Evolutionary conservation across 2,329 filamentous ascomycete genomes (phyloP), one percentile per base, ranked within the genome.

Genomic region (Fonsecaea monophora): DNA sequence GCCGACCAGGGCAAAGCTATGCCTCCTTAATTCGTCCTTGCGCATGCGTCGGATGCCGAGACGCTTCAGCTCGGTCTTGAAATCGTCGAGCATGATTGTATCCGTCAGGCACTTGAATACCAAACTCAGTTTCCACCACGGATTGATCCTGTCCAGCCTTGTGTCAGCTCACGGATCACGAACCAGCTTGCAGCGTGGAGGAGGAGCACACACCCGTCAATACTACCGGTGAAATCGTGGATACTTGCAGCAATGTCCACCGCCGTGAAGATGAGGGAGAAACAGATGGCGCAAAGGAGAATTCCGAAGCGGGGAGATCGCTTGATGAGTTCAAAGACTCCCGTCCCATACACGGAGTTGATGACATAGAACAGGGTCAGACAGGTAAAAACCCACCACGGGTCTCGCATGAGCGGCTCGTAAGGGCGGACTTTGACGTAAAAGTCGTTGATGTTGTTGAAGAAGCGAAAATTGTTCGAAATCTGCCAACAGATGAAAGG

Each of bases 91-190:
- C 60, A 90, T 83, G 60, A 90, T 86, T 0, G 84, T 87, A 73
- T 90, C 88, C 21, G 87, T 89, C 55, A 90, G 81, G 68, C 88
- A 90, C 76, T 90, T 90, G 81, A 89, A 89, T 25, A 89, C 83
- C 54, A 88, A 86, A 0, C 84, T 83, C 35, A 73, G 50, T 59
- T 81, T 87, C 87, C 87, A 89, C 74, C 88, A 89, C 0, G 87
- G 87, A 71, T 89, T 87, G 71, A 89, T 85, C 2, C 69, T 71
- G 37, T 12, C 13, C 18, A 25, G 18, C 45, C 18, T 25, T 21
- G 8, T 3, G 42, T 66, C 50, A 60, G 50, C 25, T 15, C 53
- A 57, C 25, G 35, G n/a, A 18, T 12, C 57, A 53, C 10, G 35
- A 4, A 21, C 35, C 13, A 32, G 37, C 9, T 38, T 18, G 38